phyloP scores from a whole-genome alignment of 2,329 filamentous ascomycete species.

The Colletotrichum sp. region DNA sequence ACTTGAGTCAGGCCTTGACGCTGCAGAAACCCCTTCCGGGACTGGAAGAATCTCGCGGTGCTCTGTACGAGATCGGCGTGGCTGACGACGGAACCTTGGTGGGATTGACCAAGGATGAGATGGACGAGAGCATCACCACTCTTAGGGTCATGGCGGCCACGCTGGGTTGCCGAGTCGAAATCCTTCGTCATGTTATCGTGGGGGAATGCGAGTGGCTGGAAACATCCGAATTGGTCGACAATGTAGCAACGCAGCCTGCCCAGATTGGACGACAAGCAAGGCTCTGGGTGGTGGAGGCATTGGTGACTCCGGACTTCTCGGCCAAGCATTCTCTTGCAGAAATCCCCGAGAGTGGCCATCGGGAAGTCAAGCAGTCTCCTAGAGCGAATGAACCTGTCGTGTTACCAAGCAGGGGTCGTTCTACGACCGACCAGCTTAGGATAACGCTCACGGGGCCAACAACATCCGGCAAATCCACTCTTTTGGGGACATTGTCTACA shows the following conservation, averaged over 20 bases:
- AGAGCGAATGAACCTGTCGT: constrained; percentile 11
- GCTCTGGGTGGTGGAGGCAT: constrained; percentile 87
- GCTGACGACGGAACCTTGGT: constrained; percentile 92
- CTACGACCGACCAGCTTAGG: constrained; percentile 75
- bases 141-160: constrained; percentile 91
- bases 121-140: constrained; percentile 88
- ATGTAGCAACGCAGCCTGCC: constrained; percentile 23
- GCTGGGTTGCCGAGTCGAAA: constrained; percentile 82
- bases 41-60: constrained; percentile 90
- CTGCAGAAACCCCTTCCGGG: constrained; percentile 71
- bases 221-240: constrained; percentile 31
- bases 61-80: constrained; percentile 95
- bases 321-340: constrained; percentile 25
- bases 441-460: constrained; percentile 89
- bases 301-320: constrained; percentile 77
- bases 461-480: constrained; percentile 88
- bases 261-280: constrained; percentile 46
- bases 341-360: constrained; percentile 17
- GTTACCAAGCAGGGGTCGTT: constrained; percentile 46
- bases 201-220: constrained; percentile 82
- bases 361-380: background rate
- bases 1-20: constrained; percentile 49
- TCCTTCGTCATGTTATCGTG: constrained; percentile 82
- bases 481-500: constrained; percentile 87
- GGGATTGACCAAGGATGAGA: constrained; percentile 86